Evolutionary conservation across 2,329 filamentous ascomycete species (phyloP).

Genomic region (Xylaria digitata): DNA sequence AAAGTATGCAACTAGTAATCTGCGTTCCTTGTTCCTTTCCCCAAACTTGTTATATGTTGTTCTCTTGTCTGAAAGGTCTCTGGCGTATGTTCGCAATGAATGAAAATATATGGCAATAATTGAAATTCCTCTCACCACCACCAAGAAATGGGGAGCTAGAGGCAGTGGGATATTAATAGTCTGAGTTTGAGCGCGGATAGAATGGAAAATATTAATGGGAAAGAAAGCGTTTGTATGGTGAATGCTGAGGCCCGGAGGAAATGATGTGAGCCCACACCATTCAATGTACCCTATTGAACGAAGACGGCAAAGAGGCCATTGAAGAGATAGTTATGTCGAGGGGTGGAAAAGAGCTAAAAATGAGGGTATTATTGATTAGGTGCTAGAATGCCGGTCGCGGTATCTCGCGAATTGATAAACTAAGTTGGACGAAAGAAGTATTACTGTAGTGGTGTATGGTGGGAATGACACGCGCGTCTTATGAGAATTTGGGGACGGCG

Average conservation of each 20-base stretch:
- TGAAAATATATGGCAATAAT: conserved; percentile 6
- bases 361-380: conserved; percentile 21
- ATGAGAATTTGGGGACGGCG: background rate
- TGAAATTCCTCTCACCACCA: background rate
- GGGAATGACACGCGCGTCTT: background rate
- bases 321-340: background rate
- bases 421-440: background rate
- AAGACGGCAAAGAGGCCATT: background rate
- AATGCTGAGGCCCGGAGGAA: background rate
- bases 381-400: conserved; percentile 1
- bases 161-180: background rate
- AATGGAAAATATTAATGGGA: background rate
- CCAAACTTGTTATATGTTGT: conserved; percentile 2
- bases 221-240: conserved; percentile 10
- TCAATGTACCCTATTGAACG: background rate
- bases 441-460: background rate
- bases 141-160: background rate
- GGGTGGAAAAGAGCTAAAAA: background rate
- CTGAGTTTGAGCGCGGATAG: background rate
- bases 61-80: background rate
- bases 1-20: background rate
- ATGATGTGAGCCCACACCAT: background rate
- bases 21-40: background rate
- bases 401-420: background rate
- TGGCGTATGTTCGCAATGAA: background rate